Evolutionary conservation across 2,329 filamentous ascomycete genomes (phyloP).

Genomic region (Verruconis gallopava): DNA sequence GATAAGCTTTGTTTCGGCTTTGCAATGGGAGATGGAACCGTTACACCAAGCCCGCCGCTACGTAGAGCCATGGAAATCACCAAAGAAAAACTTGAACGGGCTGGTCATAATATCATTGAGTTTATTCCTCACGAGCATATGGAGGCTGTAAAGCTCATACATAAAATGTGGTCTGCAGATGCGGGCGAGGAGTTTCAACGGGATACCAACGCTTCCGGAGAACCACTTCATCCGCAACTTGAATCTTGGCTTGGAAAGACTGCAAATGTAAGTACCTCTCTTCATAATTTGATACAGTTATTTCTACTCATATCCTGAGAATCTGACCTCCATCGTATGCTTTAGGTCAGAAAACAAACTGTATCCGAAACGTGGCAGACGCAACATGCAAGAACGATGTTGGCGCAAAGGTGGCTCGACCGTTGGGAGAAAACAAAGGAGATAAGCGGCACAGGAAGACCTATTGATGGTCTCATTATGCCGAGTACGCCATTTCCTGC

Average conservation of each 20-base stretch:
- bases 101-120: slow-evolving; percentile 14
- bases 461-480: slow-evolving; percentile 11
- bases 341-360: not conserved
- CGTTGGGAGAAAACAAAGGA: slow-evolving; percentile 15
- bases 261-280: slow-evolving; percentile 11
- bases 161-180: slow-evolving; percentile 14
- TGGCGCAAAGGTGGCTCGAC: slow-evolving; percentile 15
- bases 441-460: slow-evolving; percentile 9
- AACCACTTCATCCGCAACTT: slow-evolving; percentile 15
- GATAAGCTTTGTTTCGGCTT: slow-evolving; percentile 15
- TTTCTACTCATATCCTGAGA: slow-evolving; percentile 10
- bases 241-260: slow-evolving; percentile 14
- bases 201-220: slow-evolving; percentile 15
- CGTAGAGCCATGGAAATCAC: slow-evolving; percentile 15
- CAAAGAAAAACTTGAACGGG: slow-evolving; percentile 14
- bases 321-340: slow-evolving; percentile 1
- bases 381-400: slow-evolving; percentile 13
- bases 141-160: slow-evolving; percentile 13
- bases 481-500: slow-evolving; percentile 7
- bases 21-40: slow-evolving; percentile 14
- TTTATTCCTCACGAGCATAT: slow-evolving; percentile 13
- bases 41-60: slow-evolving; percentile 14
- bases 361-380: slow-evolving; percentile 11
- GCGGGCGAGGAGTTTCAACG: slow-evolving; percentile 14
- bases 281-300: slow-evolving; percentile 15